Evolutionary conservation across 2,329 filamentous ascomycete species (phyloP).

Genomic region (Colletotrichum filicis): DNA sequence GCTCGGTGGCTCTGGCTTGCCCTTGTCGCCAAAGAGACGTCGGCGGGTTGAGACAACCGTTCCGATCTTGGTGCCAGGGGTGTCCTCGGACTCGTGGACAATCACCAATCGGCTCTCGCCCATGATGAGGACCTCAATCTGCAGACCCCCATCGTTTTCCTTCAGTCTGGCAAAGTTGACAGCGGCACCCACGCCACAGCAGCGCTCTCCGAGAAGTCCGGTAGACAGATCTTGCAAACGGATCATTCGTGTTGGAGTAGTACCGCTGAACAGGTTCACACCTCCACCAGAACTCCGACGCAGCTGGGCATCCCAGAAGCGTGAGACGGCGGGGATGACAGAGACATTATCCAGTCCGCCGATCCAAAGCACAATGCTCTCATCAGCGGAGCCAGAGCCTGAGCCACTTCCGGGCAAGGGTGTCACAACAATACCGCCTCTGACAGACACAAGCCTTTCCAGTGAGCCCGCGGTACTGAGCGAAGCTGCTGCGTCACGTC

Average conservation of each 20-base stretch:
- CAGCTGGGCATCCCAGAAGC: constrained; percentile 70
- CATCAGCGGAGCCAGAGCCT: constrained; percentile 58
- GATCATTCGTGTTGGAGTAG: constrained; percentile 65
- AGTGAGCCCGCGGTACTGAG: constrained; percentile 54
- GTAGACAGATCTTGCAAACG: constrained; percentile 63
- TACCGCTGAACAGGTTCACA: constrained; percentile 66
- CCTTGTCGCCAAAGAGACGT: constrained; percentile 40
- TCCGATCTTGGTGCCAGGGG: constrained; percentile 54
- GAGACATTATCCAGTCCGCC: constrained; percentile 67
- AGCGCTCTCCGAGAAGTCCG: constrained; percentile 67
- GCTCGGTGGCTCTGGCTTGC: constrained; percentile 54
- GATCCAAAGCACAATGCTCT: constrained; percentile 68
- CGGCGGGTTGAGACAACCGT: constrained; percentile 47
- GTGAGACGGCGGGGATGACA: constrained; percentile 63
- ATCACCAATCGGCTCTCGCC: constrained; percentile 67
- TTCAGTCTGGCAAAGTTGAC: constrained; percentile 45
- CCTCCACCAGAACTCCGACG: constrained; percentile 61
- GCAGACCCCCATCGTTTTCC: constrained; percentile 53
- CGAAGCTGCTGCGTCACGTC: constrained; percentile 62
- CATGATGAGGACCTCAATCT: constrained; percentile 64
- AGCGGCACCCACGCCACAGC: constrained; percentile 61
- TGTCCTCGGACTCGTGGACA: constrained; percentile 64
- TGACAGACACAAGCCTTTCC: constrained; percentile 63
- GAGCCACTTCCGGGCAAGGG: constrained; percentile 54
- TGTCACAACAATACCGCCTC: constrained; percentile 63